Base-by-base conservation (phyloP, 129 eudicot genomes). In the Ambrosia trifida region DNA sequence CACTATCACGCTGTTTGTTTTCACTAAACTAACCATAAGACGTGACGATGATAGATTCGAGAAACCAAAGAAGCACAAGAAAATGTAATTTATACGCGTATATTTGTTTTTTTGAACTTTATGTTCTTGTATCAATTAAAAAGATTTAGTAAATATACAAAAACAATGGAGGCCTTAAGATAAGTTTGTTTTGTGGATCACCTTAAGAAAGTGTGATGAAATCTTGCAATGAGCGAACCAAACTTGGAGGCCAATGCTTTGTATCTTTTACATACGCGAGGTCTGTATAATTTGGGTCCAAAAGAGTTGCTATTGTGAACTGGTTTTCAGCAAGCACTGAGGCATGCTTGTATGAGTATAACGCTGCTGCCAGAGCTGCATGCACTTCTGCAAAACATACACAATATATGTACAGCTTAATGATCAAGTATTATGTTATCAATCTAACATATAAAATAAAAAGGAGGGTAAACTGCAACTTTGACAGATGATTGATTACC, bases 201-300 rank as follows among this genome's bases (percentile, higher is more conserved):
- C 16, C 51, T 60, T 72, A 84, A 20, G 88, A 84, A 47, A 84
- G 75, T 3, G 85, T 84, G 64, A 80, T 76, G 56, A 84, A 84
- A 73, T 72, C 62, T 80, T 84, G 77, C 75, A 84, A 81, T 20
- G 85, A 80, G 11, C 74, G 81, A 68, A 84, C 80, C 81, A 84
- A 73, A 80, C 88, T 84, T 57, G 88, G 88, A 50, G 88, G 88
- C 88, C 88, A 84, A 66, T 84, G 88, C 70, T 84, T 80, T 73
- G 80, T 84, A 45, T 84, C 82, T 80, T 80, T 84, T 11, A 84
- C 85, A 12, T 84, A 84, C 12, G 78, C 66, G 40, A 84, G 82
- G 13, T 84, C 88, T 13, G 85, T 68, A 68, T 84, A 84, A 7
- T 80, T 79, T 76, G 88, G 88, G 63, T 83, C 88, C 38, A 83